phyloP scores from a whole-genome alignment of 495 filamentous ascomycete genomes.

The Lasiosphaeria hispida region DNA sequence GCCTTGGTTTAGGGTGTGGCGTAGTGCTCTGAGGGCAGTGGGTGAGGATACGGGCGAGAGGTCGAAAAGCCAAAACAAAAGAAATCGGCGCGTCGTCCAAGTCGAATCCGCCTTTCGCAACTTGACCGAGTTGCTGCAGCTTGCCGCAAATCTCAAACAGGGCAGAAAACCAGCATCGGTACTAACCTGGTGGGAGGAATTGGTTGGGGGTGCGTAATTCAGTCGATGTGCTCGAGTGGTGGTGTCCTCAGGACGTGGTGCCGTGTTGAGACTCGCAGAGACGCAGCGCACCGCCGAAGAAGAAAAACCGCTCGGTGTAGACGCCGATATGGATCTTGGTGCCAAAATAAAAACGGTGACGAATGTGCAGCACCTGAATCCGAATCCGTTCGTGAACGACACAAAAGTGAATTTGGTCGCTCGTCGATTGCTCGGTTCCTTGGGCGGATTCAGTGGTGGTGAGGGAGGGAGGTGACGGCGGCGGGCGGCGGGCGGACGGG shows the following conservation, averaged over 20 bases:
- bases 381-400: slow-evolving; percentile 30
- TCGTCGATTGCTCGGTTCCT: slow-evolving; percentile 31
- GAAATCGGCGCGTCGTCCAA: no score
- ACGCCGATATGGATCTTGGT: slow-evolving; percentile 3
- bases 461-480: slow-evolving; percentile 23
- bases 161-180: not conserved
- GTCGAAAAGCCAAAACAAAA: no score
- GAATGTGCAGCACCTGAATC: slow-evolving; percentile 29
- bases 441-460: slow-evolving; percentile 27
- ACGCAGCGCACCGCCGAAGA: slow-evolving; percentile 24
- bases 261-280: slow-evolving; percentile 13
- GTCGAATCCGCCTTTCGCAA: no score
- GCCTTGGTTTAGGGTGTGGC: no score
- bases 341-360: slow-evolving; percentile 12
- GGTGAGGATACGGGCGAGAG: no score
- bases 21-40: no score
- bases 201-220: slow-evolving; percentile 14
- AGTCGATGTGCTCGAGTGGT: slow-evolving; percentile 15
- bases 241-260: slow-evolving; percentile 20
- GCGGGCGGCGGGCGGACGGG: slow-evolving; percentile 19
- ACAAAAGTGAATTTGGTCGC: slow-evolving; percentile 44
- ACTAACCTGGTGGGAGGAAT: slow-evolving; percentile 30
- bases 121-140: no score
- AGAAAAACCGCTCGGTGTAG: slow-evolving; percentile 26
- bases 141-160: no score